Percentiles rank a stretch among this genome's conserved stretches.
Conservation (phyloP, 805 yeast species). For the Naumovozyma castellii region DNA sequence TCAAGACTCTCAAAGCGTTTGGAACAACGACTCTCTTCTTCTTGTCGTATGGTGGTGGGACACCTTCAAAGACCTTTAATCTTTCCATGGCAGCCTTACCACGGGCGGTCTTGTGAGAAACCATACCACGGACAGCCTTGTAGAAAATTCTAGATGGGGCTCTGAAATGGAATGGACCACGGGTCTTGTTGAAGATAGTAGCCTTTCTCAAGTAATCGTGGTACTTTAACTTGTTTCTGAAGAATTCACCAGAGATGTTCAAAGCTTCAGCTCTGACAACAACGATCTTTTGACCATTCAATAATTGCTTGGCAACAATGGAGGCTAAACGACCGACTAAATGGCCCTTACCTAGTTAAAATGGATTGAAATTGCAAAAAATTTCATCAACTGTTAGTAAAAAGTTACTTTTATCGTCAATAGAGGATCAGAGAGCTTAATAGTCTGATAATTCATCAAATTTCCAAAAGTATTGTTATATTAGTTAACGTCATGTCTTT, state of each 20-base stretch:
- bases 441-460: no score
- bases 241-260: slow-evolving; percentile 99
- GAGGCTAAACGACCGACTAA: slow-evolving; percentile 99
- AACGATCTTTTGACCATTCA: slow-evolving; percentile 96
- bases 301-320: slow-evolving; percentile 94
- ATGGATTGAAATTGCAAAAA: slow-evolving; percentile 2
- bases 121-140: slow-evolving; percentile 99
- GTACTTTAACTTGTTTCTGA: slow-evolving; percentile 99
- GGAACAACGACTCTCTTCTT: slow-evolving; percentile 99
- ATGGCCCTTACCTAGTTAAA: slow-evolving; percentile 79
- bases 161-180: slow-evolving; percentile 99
- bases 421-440: no score
- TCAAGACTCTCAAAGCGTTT: slow-evolving; percentile 96
- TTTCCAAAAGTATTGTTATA: no score
- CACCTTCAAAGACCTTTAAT: slow-evolving; percentile 98
- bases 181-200: slow-evolving; percentile 95
- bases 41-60: slow-evolving; percentile 99
- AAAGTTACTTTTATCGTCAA: background rate
- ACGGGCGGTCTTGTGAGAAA: slow-evolving; percentile 99
- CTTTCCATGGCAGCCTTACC: slow-evolving; percentile 99
- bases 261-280: slow-evolving; percentile 95
- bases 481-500: no score
- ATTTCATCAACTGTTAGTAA: slow-evolving; percentile 8
- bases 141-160: slow-evolving; percentile 99
- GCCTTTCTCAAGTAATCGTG: slow-evolving; percentile 99